Percentiles rank a stretch among this genome's conserved stretches.
Evolutionary conservation across 2,329 filamentous ascomycete genomes (phyloP).

Genomic region (Cyphellophora attinorum): DNA sequence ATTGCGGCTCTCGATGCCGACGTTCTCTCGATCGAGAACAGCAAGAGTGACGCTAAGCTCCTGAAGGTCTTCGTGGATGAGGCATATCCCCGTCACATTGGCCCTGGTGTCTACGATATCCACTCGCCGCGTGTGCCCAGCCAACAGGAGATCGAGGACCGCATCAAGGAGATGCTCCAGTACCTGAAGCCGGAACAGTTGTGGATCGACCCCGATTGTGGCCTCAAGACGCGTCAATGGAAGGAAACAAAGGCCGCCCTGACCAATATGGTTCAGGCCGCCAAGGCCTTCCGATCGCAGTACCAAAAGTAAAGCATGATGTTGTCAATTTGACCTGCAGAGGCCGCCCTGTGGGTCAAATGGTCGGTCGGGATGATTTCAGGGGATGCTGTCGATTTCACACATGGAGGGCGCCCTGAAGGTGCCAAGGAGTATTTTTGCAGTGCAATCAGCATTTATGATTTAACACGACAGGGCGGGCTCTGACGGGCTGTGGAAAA

Average conservation of each 20-base stretch:
- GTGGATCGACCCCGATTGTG: constrained; percentile 99
- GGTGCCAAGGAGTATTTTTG: too few relatives aligned
- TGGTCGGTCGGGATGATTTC: too few relatives aligned
- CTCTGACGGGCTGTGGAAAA: too few relatives aligned
- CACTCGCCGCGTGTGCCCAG: constrained; percentile 96
- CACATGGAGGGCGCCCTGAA: too few relatives aligned
- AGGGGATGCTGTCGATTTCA: too few relatives aligned
- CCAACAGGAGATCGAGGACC: constrained; percentile 97
- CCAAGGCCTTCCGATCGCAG: constrained; percentile 92
- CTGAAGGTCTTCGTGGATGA: constrained; percentile 97
- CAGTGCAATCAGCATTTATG: too few relatives aligned
- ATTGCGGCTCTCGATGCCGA: constrained; percentile 96
- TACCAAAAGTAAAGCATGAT: constrained; percentile 42
- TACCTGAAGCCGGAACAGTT: constrained; percentile 97
- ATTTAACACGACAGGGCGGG: too few relatives aligned
- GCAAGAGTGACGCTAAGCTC: constrained; percentile 99
- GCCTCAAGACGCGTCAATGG: constrained; percentile 98
- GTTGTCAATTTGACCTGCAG: too few relatives aligned
- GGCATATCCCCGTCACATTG: constrained; percentile 95
- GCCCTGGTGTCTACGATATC: constrained; percentile 99
- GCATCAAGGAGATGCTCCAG: constrained; percentile 94
- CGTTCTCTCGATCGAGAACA: constrained; percentile 99
- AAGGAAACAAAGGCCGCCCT: constrained; percentile 95
- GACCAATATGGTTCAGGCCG: constrained; percentile 94
- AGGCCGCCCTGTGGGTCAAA: too few relatives aligned